Evolutionary conservation across 768 basidiomycete species (phyloP).

Genomic region (Lentinula boryana): DNA sequence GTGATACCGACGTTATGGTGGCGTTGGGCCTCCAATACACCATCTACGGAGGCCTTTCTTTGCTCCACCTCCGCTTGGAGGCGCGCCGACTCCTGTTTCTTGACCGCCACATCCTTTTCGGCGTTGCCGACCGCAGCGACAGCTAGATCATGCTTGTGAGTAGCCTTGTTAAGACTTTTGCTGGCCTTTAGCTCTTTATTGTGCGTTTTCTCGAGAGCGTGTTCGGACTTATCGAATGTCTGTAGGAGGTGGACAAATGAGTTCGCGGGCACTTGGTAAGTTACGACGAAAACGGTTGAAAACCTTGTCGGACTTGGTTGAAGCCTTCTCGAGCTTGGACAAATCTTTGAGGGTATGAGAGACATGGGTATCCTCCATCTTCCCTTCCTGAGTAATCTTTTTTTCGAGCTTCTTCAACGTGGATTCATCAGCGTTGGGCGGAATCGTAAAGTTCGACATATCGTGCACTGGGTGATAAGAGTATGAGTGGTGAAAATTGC

Average conservation of each 20-base stretch:
- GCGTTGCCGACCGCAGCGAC: slow-evolving; percentile 29
- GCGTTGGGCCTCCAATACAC: slow-evolving; percentile 4
- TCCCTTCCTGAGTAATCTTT: slow-evolving; percentile 31
- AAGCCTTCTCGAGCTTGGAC: slow-evolving; percentile 36
- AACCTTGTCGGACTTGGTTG: slow-evolving; percentile 38
- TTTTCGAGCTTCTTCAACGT: slow-evolving; percentile 34
- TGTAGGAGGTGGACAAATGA: slow-evolving; percentile 12
- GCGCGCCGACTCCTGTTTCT: slow-evolving; percentile 15
- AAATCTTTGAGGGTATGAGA: slow-evolving; percentile 40
- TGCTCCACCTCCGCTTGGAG: slow-evolving; percentile 3
- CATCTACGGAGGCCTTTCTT: background rate
- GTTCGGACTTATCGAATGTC: slow-evolving; percentile 41
- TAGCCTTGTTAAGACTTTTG: slow-evolving; percentile 39
- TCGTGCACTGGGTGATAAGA: background rate
- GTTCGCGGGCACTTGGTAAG: background rate
- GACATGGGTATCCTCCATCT: slow-evolving; percentile 34
- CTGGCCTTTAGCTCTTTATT: slow-evolving; percentile 38
- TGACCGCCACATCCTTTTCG: slow-evolving; percentile 22
- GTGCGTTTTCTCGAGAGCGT: slow-evolving; percentile 34
- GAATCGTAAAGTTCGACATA: background rate
- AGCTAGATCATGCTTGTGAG: slow-evolving; percentile 38
- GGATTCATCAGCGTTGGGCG: slow-evolving; percentile 10
- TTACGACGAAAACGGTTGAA: background rate
- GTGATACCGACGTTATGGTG: slow-evolving; percentile 11
- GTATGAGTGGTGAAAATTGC: background rate